Percentiles rank a stretch among this genome's conserved stretches.
Conservation (phyloP, 1,284 basidiomycete species). For the Irpex lacteus region DNA sequence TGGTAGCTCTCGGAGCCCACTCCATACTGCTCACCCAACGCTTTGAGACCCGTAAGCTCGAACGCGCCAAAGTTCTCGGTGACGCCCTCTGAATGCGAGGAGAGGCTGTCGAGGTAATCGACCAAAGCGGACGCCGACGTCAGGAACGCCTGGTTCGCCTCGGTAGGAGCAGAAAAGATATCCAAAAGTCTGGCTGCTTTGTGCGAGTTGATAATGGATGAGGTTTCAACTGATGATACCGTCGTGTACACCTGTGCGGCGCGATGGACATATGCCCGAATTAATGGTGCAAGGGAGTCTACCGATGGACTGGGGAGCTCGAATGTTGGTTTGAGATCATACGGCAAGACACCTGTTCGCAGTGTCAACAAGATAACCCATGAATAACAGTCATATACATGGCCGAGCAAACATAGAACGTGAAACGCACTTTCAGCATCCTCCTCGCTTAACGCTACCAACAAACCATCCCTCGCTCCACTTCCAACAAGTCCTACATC, state of each 20-base stretch:
- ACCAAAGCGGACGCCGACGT: slow-evolving; percentile 49
- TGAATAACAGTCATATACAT: slow-evolving; percentile 40
- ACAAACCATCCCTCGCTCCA: slow-evolving; percentile 46
- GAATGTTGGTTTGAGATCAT: slow-evolving; percentile 22
- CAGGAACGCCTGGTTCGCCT: slow-evolving; percentile 39
- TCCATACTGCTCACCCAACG: slow-evolving; percentile 46
- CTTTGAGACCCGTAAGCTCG: slow-evolving; percentile 49
- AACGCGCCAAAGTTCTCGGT: slow-evolving; percentile 56
- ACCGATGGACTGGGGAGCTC: slow-evolving; percentile 10
- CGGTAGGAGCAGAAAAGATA: slow-evolving; percentile 37
- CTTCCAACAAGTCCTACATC: slow-evolving; percentile 53
- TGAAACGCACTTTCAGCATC: slow-evolving; percentile 50
- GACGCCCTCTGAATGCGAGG: slow-evolving; percentile 23
- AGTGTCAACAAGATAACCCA: slow-evolving; percentile 31
- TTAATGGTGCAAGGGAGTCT: slow-evolving; percentile 43
- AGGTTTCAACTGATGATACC: slow-evolving; percentile 24
- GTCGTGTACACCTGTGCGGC: slow-evolving; percentile 57
- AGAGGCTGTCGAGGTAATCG: slow-evolving; percentile 33
- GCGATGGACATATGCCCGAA: slow-evolving; percentile 55
- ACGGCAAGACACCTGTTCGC: slow-evolving; percentile 37
- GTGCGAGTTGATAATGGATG: slow-evolving; percentile 18
- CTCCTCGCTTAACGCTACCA: slow-evolving; percentile 57
- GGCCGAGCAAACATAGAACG: slow-evolving; percentile 16
- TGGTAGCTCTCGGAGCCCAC: slow-evolving; percentile 52
- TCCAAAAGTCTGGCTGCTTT: slow-evolving; percentile 38